Evolutionary conservation across 495 filamentous ascomycete genomes (phyloP).

Genomic region (Aspergillus wentii): DNA sequence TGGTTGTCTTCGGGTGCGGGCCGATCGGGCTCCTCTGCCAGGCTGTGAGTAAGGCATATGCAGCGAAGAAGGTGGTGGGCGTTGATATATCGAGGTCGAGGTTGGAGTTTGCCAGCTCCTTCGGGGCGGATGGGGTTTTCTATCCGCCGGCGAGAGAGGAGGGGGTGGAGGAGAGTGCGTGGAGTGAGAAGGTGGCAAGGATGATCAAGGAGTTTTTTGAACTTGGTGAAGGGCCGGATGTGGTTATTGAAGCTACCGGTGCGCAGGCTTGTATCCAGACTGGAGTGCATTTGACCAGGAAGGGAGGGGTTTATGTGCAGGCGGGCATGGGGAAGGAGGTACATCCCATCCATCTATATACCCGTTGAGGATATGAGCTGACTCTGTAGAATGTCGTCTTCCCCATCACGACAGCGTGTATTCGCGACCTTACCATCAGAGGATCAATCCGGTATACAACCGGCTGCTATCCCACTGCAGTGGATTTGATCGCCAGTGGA

Average conservation of each 20-base stretch:
- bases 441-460: conserved; percentile 77
- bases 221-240: conserved; percentile 60
- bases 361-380: not conserved
- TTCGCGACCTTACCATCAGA: conserved; percentile 75
- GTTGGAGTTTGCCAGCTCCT: conserved; percentile 63
- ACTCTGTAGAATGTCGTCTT: conserved; percentile 60
- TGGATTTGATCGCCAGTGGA: conserved; percentile 62
- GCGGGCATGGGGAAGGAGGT: conserved; percentile 77
- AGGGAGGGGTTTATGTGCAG: conserved; percentile 80
- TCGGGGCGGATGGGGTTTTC: conserved; percentile 64
- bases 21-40: conserved; percentile 80
- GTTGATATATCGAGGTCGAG: conserved; percentile 72
- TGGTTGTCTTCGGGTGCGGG: conserved; percentile 83
- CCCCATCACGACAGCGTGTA: conserved; percentile 78
- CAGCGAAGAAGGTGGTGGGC: conserved; percentile 66
- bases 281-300: conserved; percentile 60
- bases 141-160: conserved; percentile 35
- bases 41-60: conserved; percentile 68
- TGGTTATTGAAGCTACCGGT: conserved; percentile 82
- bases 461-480: conserved; percentile 72
- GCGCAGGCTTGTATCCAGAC: conserved; percentile 73
- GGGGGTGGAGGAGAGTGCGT: conserved; percentile 33
- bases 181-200: conserved; percentile 54
- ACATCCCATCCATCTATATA: conserved; percentile 14
- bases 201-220: conserved; percentile 43